Conservation (phyloP, 768 basidiomycete genomes). For the Gymnopilus dilepis region DNA sequence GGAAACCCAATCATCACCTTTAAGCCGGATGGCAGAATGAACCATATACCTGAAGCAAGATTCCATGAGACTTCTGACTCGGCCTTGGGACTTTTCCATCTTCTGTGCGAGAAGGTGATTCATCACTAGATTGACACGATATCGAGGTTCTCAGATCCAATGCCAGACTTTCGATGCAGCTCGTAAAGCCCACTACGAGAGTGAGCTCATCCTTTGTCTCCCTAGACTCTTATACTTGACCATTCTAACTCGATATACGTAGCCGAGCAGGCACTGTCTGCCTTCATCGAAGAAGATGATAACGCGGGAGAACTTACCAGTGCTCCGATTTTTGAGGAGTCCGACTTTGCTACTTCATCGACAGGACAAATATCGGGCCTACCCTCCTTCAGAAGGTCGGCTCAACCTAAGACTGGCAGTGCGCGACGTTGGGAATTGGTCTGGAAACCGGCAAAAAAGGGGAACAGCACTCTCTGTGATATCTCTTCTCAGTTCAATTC, state of each 20-base stretch:
- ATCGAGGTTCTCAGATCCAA: not conserved
- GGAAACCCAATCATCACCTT: too few relatives aligned
- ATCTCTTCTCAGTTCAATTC: not conserved
- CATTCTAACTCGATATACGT: not conserved
- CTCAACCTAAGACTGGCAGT: too few relatives aligned
- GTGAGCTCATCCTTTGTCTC: not conserved
- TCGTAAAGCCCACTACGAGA: not conserved
- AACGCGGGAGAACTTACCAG: too few relatives aligned
- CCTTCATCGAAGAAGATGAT: not conserved
- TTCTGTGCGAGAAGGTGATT: not conserved
- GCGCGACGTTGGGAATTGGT: not conserved
- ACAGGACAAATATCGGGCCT: too few relatives aligned
- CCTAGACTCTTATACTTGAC: too few relatives aligned
- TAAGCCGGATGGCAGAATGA: too few relatives aligned
- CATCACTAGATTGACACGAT: not conserved
- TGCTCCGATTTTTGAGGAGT: too few relatives aligned
- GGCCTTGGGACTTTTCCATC: not conserved
- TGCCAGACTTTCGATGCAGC: not conserved
- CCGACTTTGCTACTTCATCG: too few relatives aligned
- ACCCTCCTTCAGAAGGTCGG: too few relatives aligned
- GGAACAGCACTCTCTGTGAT: not conserved
- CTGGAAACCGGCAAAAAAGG: not conserved
- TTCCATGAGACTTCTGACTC: too few relatives aligned
- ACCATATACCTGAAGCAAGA: too few relatives aligned
- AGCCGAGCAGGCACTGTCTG: not conserved